Base-by-base conservation (phyloP, 257 asterid species). In the Gentiana macrophylla region DNA sequence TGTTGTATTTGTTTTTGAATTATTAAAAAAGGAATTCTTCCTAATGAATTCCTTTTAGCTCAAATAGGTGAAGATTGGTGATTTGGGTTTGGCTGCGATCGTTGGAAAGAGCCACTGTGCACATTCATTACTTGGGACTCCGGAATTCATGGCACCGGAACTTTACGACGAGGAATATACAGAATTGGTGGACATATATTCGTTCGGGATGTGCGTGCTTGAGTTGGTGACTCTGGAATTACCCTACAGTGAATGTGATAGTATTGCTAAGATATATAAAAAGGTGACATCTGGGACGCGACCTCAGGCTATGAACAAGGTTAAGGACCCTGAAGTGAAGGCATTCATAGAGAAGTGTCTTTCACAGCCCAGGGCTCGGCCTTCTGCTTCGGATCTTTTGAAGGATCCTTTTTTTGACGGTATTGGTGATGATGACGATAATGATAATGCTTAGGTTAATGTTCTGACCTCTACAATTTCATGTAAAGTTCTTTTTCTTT, bases 91-190 rank as follows among this genome's bases (percentile, higher is more conserved):
- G 69, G 95, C 95, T 15, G 80, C 88, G 12, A 67, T 62, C 6
- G 84, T 82, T 35, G 87, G 84, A 55, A 73, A 71, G 67, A 78
- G 72, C 44, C 89, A 81, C 60, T 68, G 79, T 8, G 94, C 89
- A 4, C 89, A 76, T 62, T 78, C 94, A 1, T 35, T 87, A 34
- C 74, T 87, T 15, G 96, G 96, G 61, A 84, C 96, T 33, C 96
- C 94, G 1, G 96, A 86, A 60, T 86, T 84, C 77, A 86, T 84
- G 92, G 96, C 94, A 37, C 94, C 92, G 0, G 96, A 86, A 69
- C 73, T 84, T 1, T 86, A 83, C 4, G 95, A 86, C 0, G 94
- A 86, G 72, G 63, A 86, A 37, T 86, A 86, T 6, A 86, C 81
- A 0, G 95, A 86, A 73, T 53, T 63, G 32, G 63, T 86, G 0